Base-by-base conservation (phyloP, 2,329 filamentous ascomycete species). In the Ambrosiella cleistominuta region DNA sequence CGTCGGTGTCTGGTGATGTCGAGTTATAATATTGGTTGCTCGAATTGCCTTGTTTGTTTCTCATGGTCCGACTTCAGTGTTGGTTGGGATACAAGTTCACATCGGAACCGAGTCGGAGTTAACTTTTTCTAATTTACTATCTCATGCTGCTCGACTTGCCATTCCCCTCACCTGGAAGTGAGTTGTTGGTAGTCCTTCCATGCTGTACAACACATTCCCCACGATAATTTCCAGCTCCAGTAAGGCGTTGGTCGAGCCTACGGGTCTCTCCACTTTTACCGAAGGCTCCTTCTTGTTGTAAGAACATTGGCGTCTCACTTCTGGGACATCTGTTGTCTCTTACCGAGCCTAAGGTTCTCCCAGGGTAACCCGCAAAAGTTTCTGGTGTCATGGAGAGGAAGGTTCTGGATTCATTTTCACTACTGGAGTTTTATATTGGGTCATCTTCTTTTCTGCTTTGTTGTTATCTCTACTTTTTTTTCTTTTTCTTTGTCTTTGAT, bases 371-470 rank as follows among this genome's bases (percentile, higher is more conserved):
- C 27, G 27, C 27, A 27, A 27, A 27, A 27, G 27, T 27, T 27
- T 27, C 27, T 27, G 27, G 27, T 5, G 12, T 47, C 8, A 17
- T 47, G 13, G n/a, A 47, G 8, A 15, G 11, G 6, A 15, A 47
- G n/a, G 44, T 13, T 47, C 15, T 11, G 44, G 44, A 13, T 47
- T 8, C 13, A 47, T 17, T 17, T n/a, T 47, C 19, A 8, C 44
- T 13, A 47, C 44, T 15, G 44, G 44, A 13, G 44, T 47, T 47
- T 47, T 42, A 15, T 47, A n/a, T 47, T 17, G n/a, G 11, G 47
- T 35, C 39, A 36, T 50, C 39, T 19, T 11, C 47, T 57, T 9
- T 57, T 53, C 38, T 44, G 39, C 37, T 57, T 53, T 57, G 39
- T 42, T 19, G 36, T 42, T 55, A 37, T 42, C 19, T 12, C 17